Base-by-base conservation (phyloP, 164 flowering plant genomes). In the Kingdonia uniflora region DNA sequence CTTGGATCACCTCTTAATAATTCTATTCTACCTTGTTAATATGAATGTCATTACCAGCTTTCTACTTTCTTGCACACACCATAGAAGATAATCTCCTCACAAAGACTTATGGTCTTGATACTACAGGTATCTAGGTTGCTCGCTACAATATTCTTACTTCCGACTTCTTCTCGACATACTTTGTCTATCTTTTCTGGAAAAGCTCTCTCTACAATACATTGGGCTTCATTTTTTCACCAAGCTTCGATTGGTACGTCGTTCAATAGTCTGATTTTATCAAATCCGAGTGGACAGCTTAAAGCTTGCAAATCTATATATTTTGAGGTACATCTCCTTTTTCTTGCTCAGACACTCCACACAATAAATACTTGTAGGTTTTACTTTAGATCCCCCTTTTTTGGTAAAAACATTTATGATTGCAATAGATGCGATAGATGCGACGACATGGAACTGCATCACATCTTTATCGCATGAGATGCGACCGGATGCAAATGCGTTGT, bases 201-300 rank as follows among this genome's bases (percentile, higher is more conserved):
- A 55, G 52, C 64, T 44, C 76, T 82, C 39, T 74, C 85, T 51
- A 67, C 56, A 58, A 71, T 63, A 60, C 82, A 80, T 49, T 94
- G 86, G 87, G 99, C 85, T 62, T 80, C 95, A 42, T 94, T 65
- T 71, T 94, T 89, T 55, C 97, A 94, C 71, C 99, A 94, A 75
- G 97, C 96, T 57, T 86, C 99, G 3, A 51, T 89, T 71, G 95
- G 99, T 4, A 75, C 72, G 57, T 77, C 79, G 59, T 62, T 80
- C 46, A 78, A 68, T 55, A 68, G 70, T 41, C 81, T 73, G 62
- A 61, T 83, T 54, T 58, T 74, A 48, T 70, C 78, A 51, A 59
- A 60, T 65, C 33, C 54, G 35, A 57, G 57, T 53, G 64, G 55
- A 67, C 74, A 74, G 52, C 51, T 19, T 46, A 71, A 66, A 29